Evolutionary conservation across 805 yeast species (phyloP).

Genomic region (Starmerella bacillaris): DNA sequence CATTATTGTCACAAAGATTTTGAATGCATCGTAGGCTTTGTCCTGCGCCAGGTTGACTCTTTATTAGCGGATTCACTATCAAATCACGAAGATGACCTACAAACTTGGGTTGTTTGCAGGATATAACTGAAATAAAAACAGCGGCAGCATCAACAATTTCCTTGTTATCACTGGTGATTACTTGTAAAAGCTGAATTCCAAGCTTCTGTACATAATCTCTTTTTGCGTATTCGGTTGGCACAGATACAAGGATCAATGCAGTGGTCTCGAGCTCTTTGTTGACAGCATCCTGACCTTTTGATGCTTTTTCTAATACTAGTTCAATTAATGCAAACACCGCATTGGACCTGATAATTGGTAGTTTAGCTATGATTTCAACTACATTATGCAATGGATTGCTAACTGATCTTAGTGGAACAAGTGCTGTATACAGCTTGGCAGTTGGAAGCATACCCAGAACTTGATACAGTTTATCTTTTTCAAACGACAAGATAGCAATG

Average conservation of each 20-base stretch:
- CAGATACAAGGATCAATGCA: slow-evolving; percentile 42
- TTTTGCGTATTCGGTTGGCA: slow-evolving; percentile 36
- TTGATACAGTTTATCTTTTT: not conserved
- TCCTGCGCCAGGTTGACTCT: not conserved
- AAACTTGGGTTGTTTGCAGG: slow-evolving; percentile 7
- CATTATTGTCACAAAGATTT: slow-evolving; percentile 1
- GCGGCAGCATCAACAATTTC: slow-evolving; percentile 6
- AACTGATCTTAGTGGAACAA: slow-evolving; percentile 38
- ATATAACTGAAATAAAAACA: slow-evolving; percentile 2
- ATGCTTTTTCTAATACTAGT: slow-evolving; percentile 35
- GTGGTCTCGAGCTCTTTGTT: slow-evolving; percentile 51
- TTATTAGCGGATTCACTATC: slow-evolving; percentile 8
- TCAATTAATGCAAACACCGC: slow-evolving; percentile 66
- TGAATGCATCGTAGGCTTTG: slow-evolving; percentile 9
- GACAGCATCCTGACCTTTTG: slow-evolving; percentile 51
- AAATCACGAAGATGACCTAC: slow-evolving; percentile 12
- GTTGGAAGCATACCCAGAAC: slow-evolving; percentile 30
- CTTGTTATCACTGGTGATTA: slow-evolving; percentile 29
- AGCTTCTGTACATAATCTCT: slow-evolving; percentile 38
- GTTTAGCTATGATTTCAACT: slow-evolving; percentile 31
- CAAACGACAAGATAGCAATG: slow-evolving; percentile 5
- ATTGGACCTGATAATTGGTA: slow-evolving; percentile 41
- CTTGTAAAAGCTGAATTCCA: slow-evolving; percentile 43
- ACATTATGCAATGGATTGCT: slow-evolving; percentile 32
- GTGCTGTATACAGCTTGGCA: slow-evolving; percentile 43